A percentile compares a stretch with the other conserved stretches of the same genome.
phyloP scores from a whole-genome alignment of 805 yeast genomes.

The Zygoascus biomembranicola region DNA sequence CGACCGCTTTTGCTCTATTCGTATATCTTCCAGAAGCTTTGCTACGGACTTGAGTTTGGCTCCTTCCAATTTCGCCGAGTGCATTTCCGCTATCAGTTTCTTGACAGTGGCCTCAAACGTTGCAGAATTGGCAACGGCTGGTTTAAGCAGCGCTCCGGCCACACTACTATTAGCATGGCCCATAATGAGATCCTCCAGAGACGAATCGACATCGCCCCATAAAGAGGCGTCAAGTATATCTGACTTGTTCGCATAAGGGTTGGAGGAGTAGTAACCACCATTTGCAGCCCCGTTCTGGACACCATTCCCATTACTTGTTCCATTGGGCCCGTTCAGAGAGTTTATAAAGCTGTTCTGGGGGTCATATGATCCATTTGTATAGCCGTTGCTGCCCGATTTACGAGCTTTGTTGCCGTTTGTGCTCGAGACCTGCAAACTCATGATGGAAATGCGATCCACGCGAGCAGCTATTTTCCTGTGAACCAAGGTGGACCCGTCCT shows the following conservation, averaged over 20 bases:
- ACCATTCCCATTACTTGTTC: not conserved
- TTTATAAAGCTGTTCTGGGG: not conserved
- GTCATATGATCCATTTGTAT: slow-evolving; percentile 1
- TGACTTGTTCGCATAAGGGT: slow-evolving; percentile 3
- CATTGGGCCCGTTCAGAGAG: not conserved
- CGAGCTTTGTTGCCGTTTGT: not conserved
- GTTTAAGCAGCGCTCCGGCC: slow-evolving; percentile 28
- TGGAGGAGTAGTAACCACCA: not conserved
- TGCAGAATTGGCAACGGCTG: slow-evolving; percentile 23
- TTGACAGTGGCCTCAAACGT: slow-evolving; percentile 29
- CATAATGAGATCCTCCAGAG: slow-evolving; percentile 28
- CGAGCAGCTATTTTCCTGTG: slow-evolving; percentile 83
- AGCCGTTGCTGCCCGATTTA: not conserved
- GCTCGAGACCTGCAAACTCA: slow-evolving; percentile 31
- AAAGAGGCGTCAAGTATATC: slow-evolving; percentile 26
- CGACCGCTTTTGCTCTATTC: slow-evolving; percentile 16
- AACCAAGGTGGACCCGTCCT: slow-evolving; percentile 42
- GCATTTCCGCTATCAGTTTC: slow-evolving; percentile 27
- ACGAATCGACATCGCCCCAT: slow-evolving; percentile 27
- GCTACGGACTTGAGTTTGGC: slow-evolving; percentile 27
- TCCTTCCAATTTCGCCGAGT: slow-evolving; percentile 26
- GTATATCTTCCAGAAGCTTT: slow-evolving; percentile 24
- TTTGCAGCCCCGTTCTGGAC: not conserved
- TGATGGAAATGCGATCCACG: slow-evolving; percentile 63
- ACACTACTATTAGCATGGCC: slow-evolving; percentile 27